Base-by-base conservation (phyloP, 163 green algal species). In the Coccomyxa subellipsoidea region DNA sequence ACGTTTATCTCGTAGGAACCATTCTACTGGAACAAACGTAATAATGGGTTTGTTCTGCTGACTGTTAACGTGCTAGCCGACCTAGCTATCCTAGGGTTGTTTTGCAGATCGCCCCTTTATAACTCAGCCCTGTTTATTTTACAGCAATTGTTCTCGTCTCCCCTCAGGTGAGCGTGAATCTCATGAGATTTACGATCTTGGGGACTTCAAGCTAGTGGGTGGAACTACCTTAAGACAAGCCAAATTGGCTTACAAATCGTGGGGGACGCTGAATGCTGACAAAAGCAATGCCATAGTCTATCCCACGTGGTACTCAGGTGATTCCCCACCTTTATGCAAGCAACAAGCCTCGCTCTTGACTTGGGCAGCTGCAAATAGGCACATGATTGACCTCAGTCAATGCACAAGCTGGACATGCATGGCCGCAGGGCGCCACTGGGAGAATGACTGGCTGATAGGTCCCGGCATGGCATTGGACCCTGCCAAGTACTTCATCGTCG, bases 231-330 rank as follows among this genome's bases (percentile, higher is more conserved):
- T 82, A 3, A 35, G 54, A 10, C 36, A 82, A 8, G 79, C 79
- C 7, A 82, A 84, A 37, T 10, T 84, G 23, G 80, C 75, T 25
- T 81, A 82, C 80, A 84, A 81, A 70, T 54, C n/a, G 37, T 84
- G 53, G 53, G 80, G 80, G 36, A 73, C 76, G 27, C 38, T 84
- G 7, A 84, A 84, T n/a, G 37, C 6, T 25, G 53, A 80, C 80
- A 76, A 80, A 29, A 77, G 75, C 80, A 84, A 84, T 84, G 80
- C 75, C 27, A 84, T 84, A 39, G 29, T 84, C 10, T 81, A 81
- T 54, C 80, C 80, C 37, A 84, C 80, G 12, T 84, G 73, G 73
- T 84, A 82, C 38, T 69, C 40, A 37, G 70, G 80, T 47, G 53
- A 69, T 21, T 36, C 7, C 27, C 21, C 66, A 34, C 66, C 66